phyloP scores from a whole-genome alignment of 305 asterid genomes.

The Solanum hybrid region DNA sequence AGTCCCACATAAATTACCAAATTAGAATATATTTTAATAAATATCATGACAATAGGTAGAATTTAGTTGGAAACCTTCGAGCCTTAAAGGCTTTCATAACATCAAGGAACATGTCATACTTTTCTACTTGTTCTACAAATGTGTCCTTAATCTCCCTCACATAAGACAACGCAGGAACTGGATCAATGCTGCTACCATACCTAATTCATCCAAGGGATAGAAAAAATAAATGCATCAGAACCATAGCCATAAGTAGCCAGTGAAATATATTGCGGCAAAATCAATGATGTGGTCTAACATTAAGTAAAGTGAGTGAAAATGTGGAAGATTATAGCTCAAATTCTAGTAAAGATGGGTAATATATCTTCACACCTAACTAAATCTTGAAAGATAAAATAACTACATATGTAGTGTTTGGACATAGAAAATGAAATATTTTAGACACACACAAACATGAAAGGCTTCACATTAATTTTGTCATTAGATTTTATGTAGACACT shows the following conservation, averaged over 20 bases:
- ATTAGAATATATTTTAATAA: no score
- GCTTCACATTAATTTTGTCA: not conserved
- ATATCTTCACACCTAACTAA: not conserved
- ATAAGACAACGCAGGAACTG: not conserved
- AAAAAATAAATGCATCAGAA: not conserved
- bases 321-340: not conserved
- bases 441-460: not conserved
- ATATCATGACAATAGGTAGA: not conserved
- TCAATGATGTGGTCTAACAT: not conserved
- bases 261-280: no score
- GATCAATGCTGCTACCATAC: not conserved
- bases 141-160: not conserved
- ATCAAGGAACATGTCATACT: not conserved
- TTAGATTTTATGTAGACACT: slow-evolving; percentile 19
- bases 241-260: not conserved
- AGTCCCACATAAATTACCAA: no score
- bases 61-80: not conserved
- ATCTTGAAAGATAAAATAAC: not conserved
- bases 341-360: no score
- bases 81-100: not conserved
- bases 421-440: not conserved
- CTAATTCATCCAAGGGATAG: not conserved
- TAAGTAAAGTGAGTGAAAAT: not conserved
- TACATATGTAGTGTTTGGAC: not conserved
- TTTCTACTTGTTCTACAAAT: not conserved